Conservation (phyloP, 2,329 filamentous ascomycete species). For the Botryotinia narcissicola region DNA sequence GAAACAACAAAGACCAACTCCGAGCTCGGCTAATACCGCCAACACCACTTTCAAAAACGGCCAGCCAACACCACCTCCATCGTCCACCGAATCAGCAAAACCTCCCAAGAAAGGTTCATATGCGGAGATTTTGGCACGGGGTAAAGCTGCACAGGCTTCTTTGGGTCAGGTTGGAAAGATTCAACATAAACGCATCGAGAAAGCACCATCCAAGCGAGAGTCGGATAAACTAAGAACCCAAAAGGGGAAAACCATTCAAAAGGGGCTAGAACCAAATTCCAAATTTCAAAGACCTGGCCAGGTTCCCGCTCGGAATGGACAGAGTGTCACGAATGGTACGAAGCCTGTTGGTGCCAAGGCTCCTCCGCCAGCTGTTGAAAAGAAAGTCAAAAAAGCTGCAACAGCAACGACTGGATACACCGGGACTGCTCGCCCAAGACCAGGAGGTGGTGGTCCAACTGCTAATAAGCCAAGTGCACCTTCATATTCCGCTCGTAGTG, state of each 20-base stretch:
- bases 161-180: constrained; percentile 65
- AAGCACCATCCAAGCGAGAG: constrained; percentile 55
- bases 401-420: constrained; percentile 63
- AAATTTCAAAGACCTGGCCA: constrained; percentile 32
- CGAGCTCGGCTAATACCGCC: constrained; percentile 18
- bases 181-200: constrained; percentile 71
- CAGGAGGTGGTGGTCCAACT: constrained; percentile 42
- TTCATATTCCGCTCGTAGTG: constrained; percentile 27
- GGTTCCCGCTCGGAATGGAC: constrained; percentile 24
- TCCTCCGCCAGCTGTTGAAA: constrained; percentile 43
- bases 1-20: constrained; percentile 21
- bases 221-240: constrained; percentile 35
- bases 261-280: constrained; percentile 31
- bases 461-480: constrained; percentile 32
- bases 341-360: constrained; percentile 25
- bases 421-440: constrained; percentile 61
- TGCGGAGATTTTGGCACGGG: constrained; percentile 70
- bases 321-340: constrained; percentile 22
- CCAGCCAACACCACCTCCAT: constrained; percentile 31
- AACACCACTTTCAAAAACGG: constrained; percentile 30
- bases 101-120: constrained; percentile 71
- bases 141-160: constrained; percentile 60
- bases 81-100: constrained; percentile 24
- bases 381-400: constrained; percentile 61
- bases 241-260: constrained; percentile 31